Conservation (phyloP, 768 basidiomycete genomes). For the Podaxis mareebaensis region DNA sequence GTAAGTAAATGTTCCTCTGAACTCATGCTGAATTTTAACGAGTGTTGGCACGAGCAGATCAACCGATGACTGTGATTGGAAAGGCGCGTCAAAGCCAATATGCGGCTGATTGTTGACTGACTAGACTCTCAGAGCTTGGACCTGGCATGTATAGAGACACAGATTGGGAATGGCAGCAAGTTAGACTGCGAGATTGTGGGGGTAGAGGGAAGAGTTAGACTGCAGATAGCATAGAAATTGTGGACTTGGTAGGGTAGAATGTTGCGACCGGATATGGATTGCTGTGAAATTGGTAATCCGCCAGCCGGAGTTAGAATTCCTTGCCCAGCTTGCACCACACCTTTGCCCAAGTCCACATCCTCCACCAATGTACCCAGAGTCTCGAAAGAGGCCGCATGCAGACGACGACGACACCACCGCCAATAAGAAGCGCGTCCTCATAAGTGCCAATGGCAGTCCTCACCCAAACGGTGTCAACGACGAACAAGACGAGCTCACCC, state of each 20-base stretch:
- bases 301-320: slow-evolving; percentile 43
- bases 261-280: slow-evolving; percentile 6
- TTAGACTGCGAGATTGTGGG: slow-evolving; percentile 88
- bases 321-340: slow-evolving; percentile 22
- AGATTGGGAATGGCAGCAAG: slow-evolving; percentile 76
- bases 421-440: slow-evolving; percentile 58
- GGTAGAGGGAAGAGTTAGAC: slow-evolving; percentile 34
- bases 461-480: slow-evolving; percentile 48
- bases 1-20: slow-evolving; percentile 50
- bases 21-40: slow-evolving; percentile 7
- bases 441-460: slow-evolving; percentile 51
- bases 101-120: slow-evolving; percentile 21
- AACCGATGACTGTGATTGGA: slow-evolving; percentile 85
- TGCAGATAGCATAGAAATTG: slow-evolving; percentile 30
- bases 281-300: slow-evolving; percentile 37
- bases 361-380: slow-evolving; percentile 27
- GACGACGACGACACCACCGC: slow-evolving; percentile 44
- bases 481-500: slow-evolving; percentile 48
- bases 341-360: slow-evolving; percentile 19
- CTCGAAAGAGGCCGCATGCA: slow-evolving; percentile 57
- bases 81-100: slow-evolving; percentile 44
- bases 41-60: slow-evolving; percentile 52
- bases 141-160: slow-evolving; percentile 90
- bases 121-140: slow-evolving; percentile 58
- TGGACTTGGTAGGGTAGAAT: not conserved